phyloP scores from a whole-genome alignment of 2,329 filamentous ascomycete genomes.

The Cordyceps tenuipes region DNA sequence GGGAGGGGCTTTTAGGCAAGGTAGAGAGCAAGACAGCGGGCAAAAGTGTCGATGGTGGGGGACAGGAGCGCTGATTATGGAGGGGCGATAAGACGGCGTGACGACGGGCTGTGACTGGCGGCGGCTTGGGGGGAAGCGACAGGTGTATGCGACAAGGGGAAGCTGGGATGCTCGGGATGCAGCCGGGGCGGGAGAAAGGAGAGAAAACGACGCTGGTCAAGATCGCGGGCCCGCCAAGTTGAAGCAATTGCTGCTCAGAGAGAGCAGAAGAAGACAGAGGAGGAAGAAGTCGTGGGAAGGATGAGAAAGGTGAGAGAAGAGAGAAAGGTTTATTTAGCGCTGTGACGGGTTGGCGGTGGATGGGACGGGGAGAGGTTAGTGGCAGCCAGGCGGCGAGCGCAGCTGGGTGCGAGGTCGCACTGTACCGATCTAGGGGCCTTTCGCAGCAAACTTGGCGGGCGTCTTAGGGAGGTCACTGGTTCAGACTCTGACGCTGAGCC shows the following conservation, averaged over 20 bases:
- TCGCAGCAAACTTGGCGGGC: background rate
- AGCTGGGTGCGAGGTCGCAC: conserved; percentile 3
- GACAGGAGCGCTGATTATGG: conserved; percentile 7
- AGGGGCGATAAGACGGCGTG: conserved; percentile 11
- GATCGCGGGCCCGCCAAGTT: conserved; percentile 2
- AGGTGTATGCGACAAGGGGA: conserved; percentile 1
- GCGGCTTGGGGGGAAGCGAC: conserved; percentile 1
- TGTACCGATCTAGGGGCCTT: background rate
- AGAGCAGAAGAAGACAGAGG: background rate
- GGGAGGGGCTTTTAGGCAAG: background rate
- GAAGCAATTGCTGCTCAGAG: conserved; percentile 11
- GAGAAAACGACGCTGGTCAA: background rate
- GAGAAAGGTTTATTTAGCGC: conserved; percentile 4
- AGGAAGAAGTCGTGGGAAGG: background rate
- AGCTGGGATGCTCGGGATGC: background rate
- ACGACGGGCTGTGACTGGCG: background rate
- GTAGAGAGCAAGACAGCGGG: background rate
- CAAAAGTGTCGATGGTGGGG: conserved; percentile 8
- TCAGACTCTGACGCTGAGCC: no score
- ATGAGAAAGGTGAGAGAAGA: background rate
- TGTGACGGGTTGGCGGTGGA: background rate
- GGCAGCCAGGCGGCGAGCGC: background rate
- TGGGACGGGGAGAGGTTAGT: background rate
- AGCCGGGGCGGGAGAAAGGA: background rate
- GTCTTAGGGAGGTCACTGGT: background rate